These are phyloP conservation scores for sunflower (Helianthus annuus) DNA, from an alignment of 129 eudicot genomes.

Conservation along the genomic window DNA sequence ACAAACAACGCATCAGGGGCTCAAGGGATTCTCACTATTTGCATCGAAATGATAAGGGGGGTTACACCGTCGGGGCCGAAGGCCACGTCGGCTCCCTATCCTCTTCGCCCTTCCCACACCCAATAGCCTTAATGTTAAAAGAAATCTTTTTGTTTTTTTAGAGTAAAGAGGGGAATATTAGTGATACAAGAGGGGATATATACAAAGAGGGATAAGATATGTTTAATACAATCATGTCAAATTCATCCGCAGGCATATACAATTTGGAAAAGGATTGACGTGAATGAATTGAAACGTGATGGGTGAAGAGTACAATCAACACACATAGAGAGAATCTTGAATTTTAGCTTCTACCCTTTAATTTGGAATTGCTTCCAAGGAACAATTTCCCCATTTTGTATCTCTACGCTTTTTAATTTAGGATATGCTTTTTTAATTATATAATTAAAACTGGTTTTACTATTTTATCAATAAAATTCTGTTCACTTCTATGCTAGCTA, in stretches of 20 bases:
- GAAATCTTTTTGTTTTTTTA: too few relatives aligned
- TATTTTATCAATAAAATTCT: neutral
- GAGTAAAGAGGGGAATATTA: too few relatives aligned
- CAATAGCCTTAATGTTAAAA: too few relatives aligned
- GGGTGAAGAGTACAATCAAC: conserved; percentile 15
- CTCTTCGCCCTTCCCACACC: too few relatives aligned
- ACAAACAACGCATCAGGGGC: too few relatives aligned
- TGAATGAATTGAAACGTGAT: conserved; percentile 30
- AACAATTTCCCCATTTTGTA: conserved; percentile 25
- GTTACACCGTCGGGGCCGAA: too few relatives aligned
- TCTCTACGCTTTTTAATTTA: neutral
- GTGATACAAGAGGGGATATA: too few relatives aligned
- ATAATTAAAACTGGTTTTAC: neutral
- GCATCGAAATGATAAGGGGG: too few relatives aligned
- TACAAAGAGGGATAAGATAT: too few relatives aligned
- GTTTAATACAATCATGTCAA: too few relatives aligned
- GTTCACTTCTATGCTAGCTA: neutral
- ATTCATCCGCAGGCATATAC: neutral
- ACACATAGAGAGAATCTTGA: neutral
- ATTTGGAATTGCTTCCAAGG: conserved; percentile 36
- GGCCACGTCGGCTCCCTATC: too few relatives aligned
- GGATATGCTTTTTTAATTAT: neutral
- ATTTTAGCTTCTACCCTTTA: conserved; percentile 27
- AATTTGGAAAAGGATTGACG: neutral
- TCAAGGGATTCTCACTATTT: too few relatives aligned